Evolutionary conservation across 139 green algal species (phyloP).

Genomic region (Chlamydomonas applanata): DNA sequence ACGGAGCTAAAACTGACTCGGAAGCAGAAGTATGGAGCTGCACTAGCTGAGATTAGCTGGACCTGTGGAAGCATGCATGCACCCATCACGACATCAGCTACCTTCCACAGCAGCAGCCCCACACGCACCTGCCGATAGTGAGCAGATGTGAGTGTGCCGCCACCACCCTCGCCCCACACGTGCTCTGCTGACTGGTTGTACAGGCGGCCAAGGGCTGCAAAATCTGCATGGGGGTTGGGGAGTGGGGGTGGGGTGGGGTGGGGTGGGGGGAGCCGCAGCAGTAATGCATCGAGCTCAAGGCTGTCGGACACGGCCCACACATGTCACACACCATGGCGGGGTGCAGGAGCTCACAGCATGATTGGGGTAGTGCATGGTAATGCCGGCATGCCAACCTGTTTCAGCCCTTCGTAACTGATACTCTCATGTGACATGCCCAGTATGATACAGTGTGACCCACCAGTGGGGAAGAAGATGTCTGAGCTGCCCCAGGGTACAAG

Average conservation of each 20-base stretch:
- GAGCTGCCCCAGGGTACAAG: conserved; percentile 53
- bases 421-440: too few relatives aligned
- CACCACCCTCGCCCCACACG: conserved; percentile 20
- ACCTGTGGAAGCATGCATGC: too few relatives aligned
- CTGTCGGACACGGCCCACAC: too few relatives aligned
- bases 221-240: conserved; percentile 54
- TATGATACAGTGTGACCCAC: background rate
- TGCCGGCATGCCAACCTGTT: too few relatives aligned
- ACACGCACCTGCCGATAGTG: conserved; percentile 30
- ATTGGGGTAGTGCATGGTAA: too few relatives aligned
- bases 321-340: too few relatives aligned
- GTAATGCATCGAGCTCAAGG: too few relatives aligned
- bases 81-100: background rate
- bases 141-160: background rate
- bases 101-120: too few relatives aligned
- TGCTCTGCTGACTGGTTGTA: conserved; percentile 43
- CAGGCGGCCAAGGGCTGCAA: conserved; percentile 60
- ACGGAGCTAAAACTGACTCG: background rate
- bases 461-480: conserved; percentile 92
- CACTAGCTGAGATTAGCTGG: background rate
- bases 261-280: too few relatives aligned
- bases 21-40: background rate
- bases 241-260: too few relatives aligned
- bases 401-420: too few relatives aligned
- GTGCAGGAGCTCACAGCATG: too few relatives aligned